phyloP scores from a whole-genome alignment of 805 yeast genomes.

The Metschnikowia anglica region DNA sequence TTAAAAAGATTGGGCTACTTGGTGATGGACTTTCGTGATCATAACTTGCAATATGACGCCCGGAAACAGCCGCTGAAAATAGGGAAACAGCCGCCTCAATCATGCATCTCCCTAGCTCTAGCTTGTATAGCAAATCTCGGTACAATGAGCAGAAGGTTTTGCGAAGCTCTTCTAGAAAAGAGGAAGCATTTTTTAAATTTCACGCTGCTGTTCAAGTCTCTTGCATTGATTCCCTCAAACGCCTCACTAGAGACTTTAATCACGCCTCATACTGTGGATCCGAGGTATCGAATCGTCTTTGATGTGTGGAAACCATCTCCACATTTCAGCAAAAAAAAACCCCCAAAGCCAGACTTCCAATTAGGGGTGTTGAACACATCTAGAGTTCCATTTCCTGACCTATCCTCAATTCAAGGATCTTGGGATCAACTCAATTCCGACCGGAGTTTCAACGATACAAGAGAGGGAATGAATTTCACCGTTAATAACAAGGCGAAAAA shows the following conservation, averaged over 20 bases:
- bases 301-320: conserved; percentile 85
- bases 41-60: not conserved
- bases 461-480: conserved; percentile 10
- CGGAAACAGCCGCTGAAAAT: not conserved
- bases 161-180: not conserved
- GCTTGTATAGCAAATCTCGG: conserved; percentile 2
- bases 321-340: conserved; percentile 64
- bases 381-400: conserved; percentile 45
- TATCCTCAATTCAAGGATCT: conserved; percentile 38
- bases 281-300: conserved; percentile 42
- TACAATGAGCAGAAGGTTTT: conserved; percentile 1
- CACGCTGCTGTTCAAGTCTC: conserved; percentile 24
- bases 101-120: not conserved
- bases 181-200: conserved; percentile 28
- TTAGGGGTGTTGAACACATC: conserved; percentile 56
- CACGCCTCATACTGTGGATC: conserved; percentile 9
- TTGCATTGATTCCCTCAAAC: conserved; percentile 19
- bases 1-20: conserved; percentile 78
- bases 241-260: conserved; percentile 13
- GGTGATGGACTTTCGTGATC: conserved; percentile 29
- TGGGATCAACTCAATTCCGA: conserved; percentile 19
- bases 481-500: not conserved
- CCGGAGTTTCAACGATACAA: not conserved
- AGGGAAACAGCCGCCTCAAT: not conserved
- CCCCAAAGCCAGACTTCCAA: conserved; percentile 75